Evolutionary conservation across 2,329 filamentous ascomycete species (phyloP).

Genomic region (Fusarium clavum): DNA sequence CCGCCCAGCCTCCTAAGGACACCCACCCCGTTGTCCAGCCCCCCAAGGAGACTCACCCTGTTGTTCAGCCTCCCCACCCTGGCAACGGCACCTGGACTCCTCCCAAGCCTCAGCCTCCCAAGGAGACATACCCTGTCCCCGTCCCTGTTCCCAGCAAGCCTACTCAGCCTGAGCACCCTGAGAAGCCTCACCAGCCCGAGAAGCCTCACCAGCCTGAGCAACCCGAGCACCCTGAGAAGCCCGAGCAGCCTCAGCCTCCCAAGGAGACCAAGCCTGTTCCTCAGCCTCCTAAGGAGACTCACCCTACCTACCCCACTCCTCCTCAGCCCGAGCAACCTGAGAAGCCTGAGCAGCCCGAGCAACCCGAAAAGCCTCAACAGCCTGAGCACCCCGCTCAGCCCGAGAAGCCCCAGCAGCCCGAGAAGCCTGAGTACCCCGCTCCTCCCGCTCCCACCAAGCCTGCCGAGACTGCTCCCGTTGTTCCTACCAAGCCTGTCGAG

Average conservation of each 20-base stretch:
- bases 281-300: slow-evolving; percentile 8
- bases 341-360: slow-evolving; percentile 1
- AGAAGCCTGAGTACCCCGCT: neutral
- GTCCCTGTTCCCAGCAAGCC: slow-evolving; percentile 5
- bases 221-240: slow-evolving; percentile 3
- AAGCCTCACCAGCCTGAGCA: slow-evolving; percentile 1
- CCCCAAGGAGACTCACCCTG: slow-evolving; percentile 15
- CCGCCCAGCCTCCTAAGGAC: neutral
- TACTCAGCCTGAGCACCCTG: neutral
- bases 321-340: slow-evolving; percentile 7
- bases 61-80: slow-evolving; percentile 16
- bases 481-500: neutral
- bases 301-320: slow-evolving; percentile 4
- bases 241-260: slow-evolving; percentile 9
- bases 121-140: slow-evolving; percentile 12
- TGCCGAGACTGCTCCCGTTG: slow-evolving; percentile 7
- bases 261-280: slow-evolving; percentile 14
- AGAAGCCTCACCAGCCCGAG: slow-evolving; percentile 4
- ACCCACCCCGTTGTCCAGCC: slow-evolving; percentile 1
- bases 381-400: slow-evolving; percentile 5
- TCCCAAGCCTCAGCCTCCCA: slow-evolving; percentile 28
- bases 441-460: slow-evolving; percentile 17
- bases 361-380: slow-evolving; percentile 6
- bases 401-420: slow-evolving; percentile 3
- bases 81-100: slow-evolving; percentile 29